Evolutionary conservation across 2,329 filamentous ascomycete species (phyloP).

Genomic region (Penicillium expansum): DNA sequence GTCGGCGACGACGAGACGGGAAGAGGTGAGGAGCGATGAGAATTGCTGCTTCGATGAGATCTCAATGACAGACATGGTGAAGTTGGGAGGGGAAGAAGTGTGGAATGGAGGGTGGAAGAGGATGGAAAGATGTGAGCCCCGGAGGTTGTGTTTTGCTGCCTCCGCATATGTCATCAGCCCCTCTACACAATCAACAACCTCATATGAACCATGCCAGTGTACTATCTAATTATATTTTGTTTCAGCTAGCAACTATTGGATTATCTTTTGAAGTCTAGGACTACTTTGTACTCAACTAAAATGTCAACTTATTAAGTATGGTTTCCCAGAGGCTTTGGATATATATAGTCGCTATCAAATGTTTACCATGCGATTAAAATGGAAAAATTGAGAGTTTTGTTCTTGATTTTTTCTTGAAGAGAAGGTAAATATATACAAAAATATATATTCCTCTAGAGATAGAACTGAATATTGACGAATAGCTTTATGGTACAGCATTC

Average conservation of each 20-base stretch:
- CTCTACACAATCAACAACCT: slow-evolving; percentile 4
- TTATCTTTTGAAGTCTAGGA: background rate
- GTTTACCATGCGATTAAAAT: no score
- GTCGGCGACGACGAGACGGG: slow-evolving; percentile 79
- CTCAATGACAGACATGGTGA: slow-evolving; percentile 45
- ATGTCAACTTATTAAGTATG: background rate
- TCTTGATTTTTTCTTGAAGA: no score
- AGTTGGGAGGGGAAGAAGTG: slow-evolving; percentile 11
- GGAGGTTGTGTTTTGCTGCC: slow-evolving; percentile 21
- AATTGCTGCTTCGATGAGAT: slow-evolving; percentile 69
- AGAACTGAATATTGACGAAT: background rate
- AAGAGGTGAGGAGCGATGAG: slow-evolving; percentile 64
- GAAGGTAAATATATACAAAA: background rate
- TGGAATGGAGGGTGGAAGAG: slow-evolving; percentile 8
- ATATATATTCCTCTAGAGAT: background rate
- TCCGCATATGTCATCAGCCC: slow-evolving; percentile 33
- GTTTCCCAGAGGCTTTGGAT: background rate
- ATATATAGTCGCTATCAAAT: background rate
- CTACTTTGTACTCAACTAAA: background rate
- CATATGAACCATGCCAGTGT: background rate
- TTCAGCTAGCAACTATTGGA: background rate
- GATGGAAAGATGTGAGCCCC: slow-evolving; percentile 18
- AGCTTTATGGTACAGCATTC: background rate
- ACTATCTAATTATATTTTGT: background rate
- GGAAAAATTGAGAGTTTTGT: no score